Conservation (phyloP, 208 protist genomes). For the Acanthamoeba sp. region DNA sequence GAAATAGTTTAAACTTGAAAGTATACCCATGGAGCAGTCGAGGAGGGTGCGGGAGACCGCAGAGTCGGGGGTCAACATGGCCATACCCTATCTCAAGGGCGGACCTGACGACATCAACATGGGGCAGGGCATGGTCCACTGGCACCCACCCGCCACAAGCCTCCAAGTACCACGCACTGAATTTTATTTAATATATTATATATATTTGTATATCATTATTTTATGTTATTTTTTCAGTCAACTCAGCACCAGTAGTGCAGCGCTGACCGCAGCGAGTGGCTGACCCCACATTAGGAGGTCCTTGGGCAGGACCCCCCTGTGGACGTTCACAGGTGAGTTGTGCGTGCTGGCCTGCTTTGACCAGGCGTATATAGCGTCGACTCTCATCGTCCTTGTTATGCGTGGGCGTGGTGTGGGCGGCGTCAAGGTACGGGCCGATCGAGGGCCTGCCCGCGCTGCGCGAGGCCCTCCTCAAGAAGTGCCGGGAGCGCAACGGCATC, state of each 20-base stretch:
- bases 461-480: constrained; percentile 24
- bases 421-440: constrained; percentile 31
- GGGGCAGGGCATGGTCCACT: constrained; percentile 54
- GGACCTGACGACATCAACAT: background rate
- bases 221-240: too few species aligned
- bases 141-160: background rate
- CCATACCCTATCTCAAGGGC: background rate
- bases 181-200: background rate
- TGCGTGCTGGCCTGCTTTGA: too few species aligned
- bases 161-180: background rate
- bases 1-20: too few species aligned
- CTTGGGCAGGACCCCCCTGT: too few species aligned
- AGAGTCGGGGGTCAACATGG: background rate
- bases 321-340: too few species aligned
- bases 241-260: too few species aligned
- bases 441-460: constrained; percentile 34
- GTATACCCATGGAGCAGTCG: constrained; percentile 54
- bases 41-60: background rate
- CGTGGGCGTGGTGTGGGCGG: background rate
- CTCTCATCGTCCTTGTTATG: background rate
- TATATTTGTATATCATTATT: too few species aligned
- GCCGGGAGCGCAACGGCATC: constrained; percentile 43
- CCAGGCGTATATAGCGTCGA: too few species aligned
- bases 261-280: too few species aligned
- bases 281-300: too few species aligned